phyloP scores from a whole-genome alignment of 2,329 filamentous ascomycete species.

The Chaetomiaceae sp. region DNA sequence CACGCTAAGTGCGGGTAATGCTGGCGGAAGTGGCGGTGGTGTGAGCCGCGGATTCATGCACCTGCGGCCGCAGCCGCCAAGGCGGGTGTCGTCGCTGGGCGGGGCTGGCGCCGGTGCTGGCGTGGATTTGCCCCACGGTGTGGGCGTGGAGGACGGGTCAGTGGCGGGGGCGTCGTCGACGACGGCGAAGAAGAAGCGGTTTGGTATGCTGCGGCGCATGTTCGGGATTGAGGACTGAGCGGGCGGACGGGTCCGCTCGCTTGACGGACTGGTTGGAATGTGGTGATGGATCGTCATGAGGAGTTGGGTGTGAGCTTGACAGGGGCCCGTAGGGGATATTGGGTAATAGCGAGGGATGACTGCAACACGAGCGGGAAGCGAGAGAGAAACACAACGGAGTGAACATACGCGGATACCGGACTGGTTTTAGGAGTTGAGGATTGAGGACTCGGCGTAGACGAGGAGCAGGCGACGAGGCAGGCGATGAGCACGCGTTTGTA shows the following conservation, averaged over 20 bases:
- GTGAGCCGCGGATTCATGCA: constrained; percentile 5
- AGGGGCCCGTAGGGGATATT: too few relatives aligned
- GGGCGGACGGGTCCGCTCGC: too few relatives aligned
- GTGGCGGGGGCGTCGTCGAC: constrained; percentile 14
- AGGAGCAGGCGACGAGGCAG: not conserved
- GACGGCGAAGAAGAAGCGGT: constrained; percentile 60
- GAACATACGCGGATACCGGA: too few relatives aligned
- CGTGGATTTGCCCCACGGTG: too few relatives aligned
- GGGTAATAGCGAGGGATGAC: too few relatives aligned
- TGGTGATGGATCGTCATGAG: not conserved
- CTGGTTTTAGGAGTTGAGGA: not conserved
- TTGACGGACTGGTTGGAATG: too few relatives aligned
- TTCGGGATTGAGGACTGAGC: constrained; percentile 45
- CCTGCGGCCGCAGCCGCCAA: constrained; percentile 25
- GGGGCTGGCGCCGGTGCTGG: constrained; percentile 3
- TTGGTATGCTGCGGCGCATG: constrained; percentile 58
- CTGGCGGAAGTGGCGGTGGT: not conserved
- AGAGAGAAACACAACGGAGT: too few relatives aligned
- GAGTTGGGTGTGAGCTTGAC: too few relatives aligned
- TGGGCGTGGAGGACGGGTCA: constrained; percentile 7
- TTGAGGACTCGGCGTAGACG: not conserved
- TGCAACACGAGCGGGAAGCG: too few relatives aligned
- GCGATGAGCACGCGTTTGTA: not conserved
- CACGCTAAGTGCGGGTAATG: constrained; percentile 19
- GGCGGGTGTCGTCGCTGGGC: constrained; percentile 34